Conservation (phyloP, 2,329 filamentous ascomycete species). For the Cytospora schulzeri region DNA sequence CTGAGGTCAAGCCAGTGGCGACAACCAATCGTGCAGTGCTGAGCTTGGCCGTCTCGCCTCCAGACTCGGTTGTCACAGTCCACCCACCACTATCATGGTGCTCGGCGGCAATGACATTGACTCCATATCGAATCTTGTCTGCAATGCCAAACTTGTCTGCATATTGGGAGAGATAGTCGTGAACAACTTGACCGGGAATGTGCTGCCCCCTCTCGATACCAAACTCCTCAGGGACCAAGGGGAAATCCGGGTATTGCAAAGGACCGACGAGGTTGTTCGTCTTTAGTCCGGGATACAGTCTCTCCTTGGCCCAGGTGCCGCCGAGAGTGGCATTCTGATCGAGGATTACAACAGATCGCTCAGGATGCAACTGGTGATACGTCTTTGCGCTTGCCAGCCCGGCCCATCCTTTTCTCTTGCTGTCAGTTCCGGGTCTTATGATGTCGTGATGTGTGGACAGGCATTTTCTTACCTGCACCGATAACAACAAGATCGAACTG, state of each 20-base stretch:
- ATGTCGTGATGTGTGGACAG: too few species aligned
- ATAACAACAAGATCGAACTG: slow-evolving; percentile 36
- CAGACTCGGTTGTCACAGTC: slow-evolving; percentile 40
- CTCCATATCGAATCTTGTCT: slow-evolving; percentile 43
- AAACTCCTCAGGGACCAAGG: slow-evolving; percentile 61
- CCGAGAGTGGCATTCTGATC: slow-evolving; percentile 62
- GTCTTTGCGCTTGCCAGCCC: slow-evolving; percentile 65
- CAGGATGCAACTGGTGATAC: slow-evolving; percentile 60
- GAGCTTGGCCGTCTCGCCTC: slow-evolving; percentile 34
- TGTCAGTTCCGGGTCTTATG: background rate
- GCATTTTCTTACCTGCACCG: slow-evolving; percentile 45
- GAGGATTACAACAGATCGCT: slow-evolving; percentile 57
- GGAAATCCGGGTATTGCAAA: slow-evolving; percentile 74
- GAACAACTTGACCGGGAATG: slow-evolving; percentile 50
- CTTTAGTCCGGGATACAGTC: slow-evolving; percentile 69
- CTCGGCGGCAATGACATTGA: slow-evolving; percentile 47
- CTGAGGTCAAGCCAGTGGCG: slow-evolving; percentile 58
- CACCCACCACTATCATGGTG: slow-evolving; percentile 46
- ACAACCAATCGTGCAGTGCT: slow-evolving; percentile 52
- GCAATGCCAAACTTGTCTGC: slow-evolving; percentile 46
- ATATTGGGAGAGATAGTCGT: slow-evolving; percentile 51
- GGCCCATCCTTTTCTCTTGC: slow-evolving; percentile 44
- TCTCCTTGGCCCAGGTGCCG: slow-evolving; percentile 69
- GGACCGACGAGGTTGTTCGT: slow-evolving; percentile 75
- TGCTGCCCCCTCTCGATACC: slow-evolving; percentile 48